A percentile compares a stretch with the other conserved stretches of the same genome.
Conservation (phyloP, 192 early-diverging fungal species). For the Pilobolus umbonatus region DNA sequence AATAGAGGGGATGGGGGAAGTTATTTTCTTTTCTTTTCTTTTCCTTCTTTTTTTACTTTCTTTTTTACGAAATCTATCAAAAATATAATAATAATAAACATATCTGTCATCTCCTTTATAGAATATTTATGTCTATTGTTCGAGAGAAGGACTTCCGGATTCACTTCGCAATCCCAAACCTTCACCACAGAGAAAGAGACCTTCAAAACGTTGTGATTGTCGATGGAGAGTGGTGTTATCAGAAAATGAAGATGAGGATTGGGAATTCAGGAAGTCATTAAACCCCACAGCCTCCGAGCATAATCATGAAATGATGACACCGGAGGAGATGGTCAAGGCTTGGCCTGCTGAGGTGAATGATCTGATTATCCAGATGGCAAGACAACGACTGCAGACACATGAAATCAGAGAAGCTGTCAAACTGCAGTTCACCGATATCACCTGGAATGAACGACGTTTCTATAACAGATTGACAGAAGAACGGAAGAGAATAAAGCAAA, state of each 20-base stretch:
- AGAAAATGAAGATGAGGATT: conserved; percentile 44
- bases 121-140: conserved; percentile 62
- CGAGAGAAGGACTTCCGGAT: conserved; percentile 55
- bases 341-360: conserved; percentile 51
- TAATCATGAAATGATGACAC: conserved; percentile 51
- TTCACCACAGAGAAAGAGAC: conserved; percentile 48
- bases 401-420: conserved; percentile 41
- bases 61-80: not conserved
- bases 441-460: conserved; percentile 58
- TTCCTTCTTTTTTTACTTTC: conserved; percentile 7
- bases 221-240: conserved; percentile 55
- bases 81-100: not conserved
- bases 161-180: conserved; percentile 49
- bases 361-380: conserved; percentile 46
- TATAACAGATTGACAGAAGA: conserved; percentile 57
- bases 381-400: conserved; percentile 42
- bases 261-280: conserved; percentile 54
- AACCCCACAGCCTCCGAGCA: conserved; percentile 49
- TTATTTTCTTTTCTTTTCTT: not conserved
- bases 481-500: conserved; percentile 44
- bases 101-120: conserved; percentile 15
- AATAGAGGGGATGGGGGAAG: not conserved
- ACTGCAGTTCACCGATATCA: conserved; percentile 46
- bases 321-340: conserved; percentile 49
- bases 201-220: conserved; percentile 54